Base-by-base conservation (phyloP, 2,329 filamentous ascomycete genomes). In the Aspergillus sp. region DNA sequence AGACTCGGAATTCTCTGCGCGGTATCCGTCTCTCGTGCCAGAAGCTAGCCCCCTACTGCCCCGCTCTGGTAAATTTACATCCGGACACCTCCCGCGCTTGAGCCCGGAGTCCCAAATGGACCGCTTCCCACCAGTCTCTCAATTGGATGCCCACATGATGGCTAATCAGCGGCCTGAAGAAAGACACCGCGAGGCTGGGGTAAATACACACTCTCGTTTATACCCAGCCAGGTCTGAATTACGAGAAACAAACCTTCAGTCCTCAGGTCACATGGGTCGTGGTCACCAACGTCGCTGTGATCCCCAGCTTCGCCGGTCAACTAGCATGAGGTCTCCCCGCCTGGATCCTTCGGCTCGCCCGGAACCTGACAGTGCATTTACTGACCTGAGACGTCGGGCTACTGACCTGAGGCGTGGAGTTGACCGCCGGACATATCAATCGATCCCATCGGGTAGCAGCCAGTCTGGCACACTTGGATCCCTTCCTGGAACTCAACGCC, bases 111-210 rank as follows among this genome's bases (percentile, higher is more conserved):
- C 47, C 9, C 56, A 60, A 39, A 60, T 64, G 41, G 49, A 50
- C 26, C 60, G 56, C 7, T 68, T 67, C 44, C 65, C 65, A 28
- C 65, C 65, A 29, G 59, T 68, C 27, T 68, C 64, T 28, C 65
- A 68, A 41, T 45, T 62, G n/a, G 65, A 68, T 45, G 65, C 65
- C 5, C 64, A 64, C 40, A 52, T 62, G 30, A 42, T 65, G 29
- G 57, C 62, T 30, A 55, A 53, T 9, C 55, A 55, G 29, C 53
- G 43, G 19, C 19, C 19, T 19, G 19, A 19, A 19, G 19, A 19
- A 19, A 19, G 19, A 19, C 19, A 19, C 40, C 47, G 45, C 29
- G 42, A 40, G 26, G 28, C 43, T 26, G 43, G 46, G 4, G 43
- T 51, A 33, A n/a, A 19, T 19, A 19, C 19, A 19, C 19, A 34